Evolutionary conservation across 495 filamentous ascomycete species (phyloP), one percentile per base, ranked within the genome.

Genomic region (Tuber borchii): DNA sequence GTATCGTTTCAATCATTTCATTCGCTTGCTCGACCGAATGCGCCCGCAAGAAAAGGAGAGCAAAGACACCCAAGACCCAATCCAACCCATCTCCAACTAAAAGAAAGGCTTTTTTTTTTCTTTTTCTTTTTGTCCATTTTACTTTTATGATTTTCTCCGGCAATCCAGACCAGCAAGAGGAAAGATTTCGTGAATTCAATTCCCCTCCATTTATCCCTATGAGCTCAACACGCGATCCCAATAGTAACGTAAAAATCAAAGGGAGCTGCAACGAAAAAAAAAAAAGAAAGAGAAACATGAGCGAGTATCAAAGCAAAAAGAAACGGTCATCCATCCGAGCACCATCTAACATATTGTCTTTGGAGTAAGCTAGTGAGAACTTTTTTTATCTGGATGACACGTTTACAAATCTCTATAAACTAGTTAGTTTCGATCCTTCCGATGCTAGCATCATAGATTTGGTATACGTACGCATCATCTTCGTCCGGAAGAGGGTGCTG

Each of bases 401-500:
- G 74, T 82, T 82, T 78, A 82, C 80, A 82, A 79, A 75, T 82
- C 80, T 37, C 80, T 82, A 69, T 44, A 71, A 56, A 43, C 48
- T 26, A 40, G 56, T 82, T 73, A 82, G 76, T 12, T 43, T 39
- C 45, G 40, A 71, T 46, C 14, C 45, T 22, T 71, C 40, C 44
- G 40, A 46, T 16, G 34, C 70, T 45, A 16, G 26, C 70, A 44
- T 45, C 31, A 46, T 34, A 44, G 43, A 26, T 42, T 22, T n/a
- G 69, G 31, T 20, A 65, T 44, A 76, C 81, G 48, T 83, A 83
- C 81, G 93, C 89, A 80, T 97, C 94, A 78, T 97, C 95, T 89
- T 99, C 95, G 81, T 95, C 94, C 75, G 95, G 96, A 74, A 99
- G 92, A 80, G 96, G 94, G 90, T 91, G 88, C 37, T 88, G 77